A percentile compares a stretch with the other conserved stretches of the same genome.
These are phyloP conservation scores for Exobasidium cylindrosporum DNA, from an alignment of 1,284 basidiomycete genomes.

Conservation along the genomic window DNA sequence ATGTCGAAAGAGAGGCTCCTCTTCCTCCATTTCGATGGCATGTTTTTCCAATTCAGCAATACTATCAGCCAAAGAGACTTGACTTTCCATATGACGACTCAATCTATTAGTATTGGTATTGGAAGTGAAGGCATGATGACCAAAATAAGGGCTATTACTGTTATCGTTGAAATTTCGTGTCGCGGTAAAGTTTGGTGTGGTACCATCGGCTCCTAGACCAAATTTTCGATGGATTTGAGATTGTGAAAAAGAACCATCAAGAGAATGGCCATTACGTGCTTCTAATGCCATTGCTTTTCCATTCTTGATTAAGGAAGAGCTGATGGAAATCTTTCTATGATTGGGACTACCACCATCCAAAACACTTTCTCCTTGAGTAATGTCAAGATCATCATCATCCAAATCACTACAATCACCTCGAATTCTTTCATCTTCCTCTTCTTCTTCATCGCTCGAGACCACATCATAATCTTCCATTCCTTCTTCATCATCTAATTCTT, in stretches of 20 bases:
- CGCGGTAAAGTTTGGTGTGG: not conserved
- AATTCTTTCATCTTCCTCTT: not conserved
- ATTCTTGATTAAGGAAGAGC: not conserved
- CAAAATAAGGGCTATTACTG: not conserved
- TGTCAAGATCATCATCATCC: not conserved
- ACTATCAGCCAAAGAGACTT: constrained; percentile 1
- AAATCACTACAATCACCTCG: not conserved
- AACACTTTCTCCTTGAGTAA: not conserved
- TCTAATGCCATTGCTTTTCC: not conserved
- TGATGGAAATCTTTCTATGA: no score
- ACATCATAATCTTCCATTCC: constrained; percentile 11
- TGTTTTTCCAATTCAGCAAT: constrained; percentile 13
- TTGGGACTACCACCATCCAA: not conserved
- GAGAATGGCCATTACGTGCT: not conserved
- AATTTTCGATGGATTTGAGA: no score
- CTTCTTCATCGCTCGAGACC: constrained; percentile 4
- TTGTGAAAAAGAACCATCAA: no score
- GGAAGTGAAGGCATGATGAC: not conserved
- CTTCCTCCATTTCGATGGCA: constrained; percentile 1
- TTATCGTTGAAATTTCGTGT: not conserved
- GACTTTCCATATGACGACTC: constrained; percentile 1
- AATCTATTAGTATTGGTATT: not conserved
- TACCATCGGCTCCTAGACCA: no score
- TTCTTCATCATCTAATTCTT: constrained; percentile 61
- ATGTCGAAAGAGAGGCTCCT: not conserved